A percentile compares a stretch with the other conserved stretches of the same genome.
Evolutionary conservation across 495 filamentous ascomycete species (phyloP).

Genomic region (Aspergillus nanangensis): DNA sequence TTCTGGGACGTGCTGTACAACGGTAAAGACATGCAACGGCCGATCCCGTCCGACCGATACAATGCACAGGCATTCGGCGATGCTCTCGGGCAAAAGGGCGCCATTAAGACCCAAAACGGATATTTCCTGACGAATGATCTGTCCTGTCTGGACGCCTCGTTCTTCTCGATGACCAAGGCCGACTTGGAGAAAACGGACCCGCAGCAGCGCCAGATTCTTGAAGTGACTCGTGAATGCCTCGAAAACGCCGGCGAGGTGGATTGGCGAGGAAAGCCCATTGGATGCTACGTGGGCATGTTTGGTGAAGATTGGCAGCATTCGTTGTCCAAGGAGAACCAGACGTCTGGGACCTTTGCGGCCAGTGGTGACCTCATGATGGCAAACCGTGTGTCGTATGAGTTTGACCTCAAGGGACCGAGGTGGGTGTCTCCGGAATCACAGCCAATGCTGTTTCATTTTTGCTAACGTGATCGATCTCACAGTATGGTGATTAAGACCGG

Average conservation of each 20-base stretch:
- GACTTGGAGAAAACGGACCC: constrained; percentile 10
- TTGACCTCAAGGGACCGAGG: neutral
- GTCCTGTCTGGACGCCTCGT: constrained; percentile 2
- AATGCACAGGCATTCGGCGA: neutral
- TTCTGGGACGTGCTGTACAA: constrained; percentile 36
- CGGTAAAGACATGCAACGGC: constrained; percentile 20
- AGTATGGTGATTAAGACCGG: neutral
- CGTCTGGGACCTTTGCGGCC: neutral
- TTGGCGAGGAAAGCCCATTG: neutral
- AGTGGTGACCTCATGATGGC: neutral
- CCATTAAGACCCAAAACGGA: constrained; percentile 9
- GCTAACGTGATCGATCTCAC: too few species aligned
- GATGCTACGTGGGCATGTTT: constrained; percentile 1
- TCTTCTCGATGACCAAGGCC: constrained; percentile 1
- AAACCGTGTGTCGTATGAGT: neutral
- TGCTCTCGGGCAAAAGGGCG: constrained; percentile 25
- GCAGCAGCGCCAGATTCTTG: constrained; percentile 18
- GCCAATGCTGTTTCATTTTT: neutral
- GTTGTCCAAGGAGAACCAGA: neutral
- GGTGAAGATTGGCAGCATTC: neutral
- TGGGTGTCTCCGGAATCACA: neutral
- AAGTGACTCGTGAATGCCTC: constrained; percentile 20
- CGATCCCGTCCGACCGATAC: constrained; percentile 7
- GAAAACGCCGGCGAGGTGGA: constrained; percentile 7
- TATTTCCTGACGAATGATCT: constrained; percentile 4